Conservation (phyloP, 2,329 filamentous ascomycete species). For the Achaetomium macrosporum region DNA sequence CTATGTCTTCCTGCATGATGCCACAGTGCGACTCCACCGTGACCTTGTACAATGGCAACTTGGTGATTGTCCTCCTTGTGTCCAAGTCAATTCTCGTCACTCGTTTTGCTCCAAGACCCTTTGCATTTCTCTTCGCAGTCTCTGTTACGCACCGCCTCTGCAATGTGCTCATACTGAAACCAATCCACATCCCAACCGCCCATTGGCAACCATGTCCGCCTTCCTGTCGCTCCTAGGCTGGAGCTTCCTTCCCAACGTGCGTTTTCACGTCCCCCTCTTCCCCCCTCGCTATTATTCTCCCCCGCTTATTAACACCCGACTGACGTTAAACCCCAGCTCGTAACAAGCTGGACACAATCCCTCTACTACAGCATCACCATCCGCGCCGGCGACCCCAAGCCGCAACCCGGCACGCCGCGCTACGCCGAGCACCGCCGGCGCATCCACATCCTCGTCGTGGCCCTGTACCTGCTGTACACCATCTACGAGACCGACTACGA, state of each 20-base stretch:
- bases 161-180: neutral
- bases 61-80: neutral
- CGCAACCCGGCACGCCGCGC: constrained; percentile 60
- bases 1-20: no score
- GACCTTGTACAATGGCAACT: neutral
- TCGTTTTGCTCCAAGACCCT: neutral
- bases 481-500: constrained; percentile 88
- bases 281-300: neutral
- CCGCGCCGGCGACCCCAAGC: constrained; percentile 80
- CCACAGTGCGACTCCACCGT: neutral
- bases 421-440: constrained; percentile 69
- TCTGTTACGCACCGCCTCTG: neutral
- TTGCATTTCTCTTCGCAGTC: neutral
- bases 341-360: constrained; percentile 69
- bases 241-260: constrained; percentile 50
- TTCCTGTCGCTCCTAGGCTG: constrained; percentile 51
- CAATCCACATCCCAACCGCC: neutral
- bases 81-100: neutral
- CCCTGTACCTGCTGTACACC: constrained; percentile 81
- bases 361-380: constrained; percentile 85
- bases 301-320: constrained; percentile 12
- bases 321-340: constrained; percentile 50
- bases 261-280: constrained; percentile 19
- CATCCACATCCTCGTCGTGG: constrained; percentile 78
- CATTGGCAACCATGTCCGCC: constrained; percentile 39